Evolutionary conservation across 345 rosid species (phyloP), one percentile per base, ranked within the genome.

Genomic region (Acer yangbiense): DNA sequence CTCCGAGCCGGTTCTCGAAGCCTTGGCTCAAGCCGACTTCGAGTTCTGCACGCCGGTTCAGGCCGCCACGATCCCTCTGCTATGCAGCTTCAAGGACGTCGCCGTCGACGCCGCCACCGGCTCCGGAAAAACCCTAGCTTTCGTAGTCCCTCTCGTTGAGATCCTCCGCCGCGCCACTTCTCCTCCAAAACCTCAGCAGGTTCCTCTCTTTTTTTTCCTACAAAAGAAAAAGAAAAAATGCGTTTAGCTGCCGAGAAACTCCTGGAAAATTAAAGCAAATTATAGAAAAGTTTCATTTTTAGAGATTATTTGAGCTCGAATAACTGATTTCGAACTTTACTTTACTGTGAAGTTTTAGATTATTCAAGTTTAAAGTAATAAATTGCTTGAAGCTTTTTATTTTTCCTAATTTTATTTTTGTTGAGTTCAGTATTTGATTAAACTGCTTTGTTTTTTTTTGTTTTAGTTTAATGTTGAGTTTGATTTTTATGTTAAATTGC

Each of bases 41-140:
- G 85, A 91, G n/a, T 90, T 85, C 78, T 93, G 99, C 84, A 91
- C 95, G n/a, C 98, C 98, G 9, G 98, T 95, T 78, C 99, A 95
- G 78, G 96, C 92, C 39, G 93, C 93, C 23, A 88, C 98, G 3
- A 92, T 95, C 60, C 98, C 98, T 23, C 76, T 95, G 62, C 92
- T 96, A 25, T 94, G 99, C 85, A 73, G 85, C 82, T 88, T 82
- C 87, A 94, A 94, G 83, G 98, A 96, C 80, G 99, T 96, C 3
- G 89, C 97, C 23, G 97, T 93, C 79, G 50, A 46, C 50, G 50
- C 50, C 13, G 50, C 85, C 46, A 43, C 46, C 10, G 46, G 46
- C 10, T 43, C 46, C 11, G 46, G 46, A 7, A 43, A 43, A 43
- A 43, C 46, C 46, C 89, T 95, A 52, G 97, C 99, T 25, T 95